Percentiles rank a stretch among this genome's conserved stretches.
Evolutionary conservation across 2,329 filamentous ascomycete genomes (phyloP).

Genomic region (Malbranchea zuffiana): DNA sequence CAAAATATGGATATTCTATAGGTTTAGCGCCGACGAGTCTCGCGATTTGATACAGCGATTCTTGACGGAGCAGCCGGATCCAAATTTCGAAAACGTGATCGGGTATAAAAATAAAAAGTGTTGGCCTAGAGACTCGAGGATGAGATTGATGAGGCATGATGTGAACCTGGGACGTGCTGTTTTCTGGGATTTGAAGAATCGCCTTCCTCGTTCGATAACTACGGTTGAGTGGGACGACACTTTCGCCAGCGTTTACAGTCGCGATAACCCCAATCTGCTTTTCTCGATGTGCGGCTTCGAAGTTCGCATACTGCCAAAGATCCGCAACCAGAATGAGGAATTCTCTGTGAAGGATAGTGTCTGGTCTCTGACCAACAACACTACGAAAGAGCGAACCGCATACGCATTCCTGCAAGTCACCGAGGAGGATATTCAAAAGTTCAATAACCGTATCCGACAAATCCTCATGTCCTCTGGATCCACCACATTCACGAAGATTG

Average conservation of each 20-base stretch:
- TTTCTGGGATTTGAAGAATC: conserved; percentile 98
- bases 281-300: conserved; percentile 99
- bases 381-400: conserved; percentile 90
- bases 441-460: conserved; percentile 97
- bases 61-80: conserved; percentile 93
- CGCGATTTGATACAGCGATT: conserved; percentile 94
- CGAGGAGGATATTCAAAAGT: conserved; percentile 95
- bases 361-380: conserved; percentile 94
- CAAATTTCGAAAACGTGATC: conserved; percentile 98
- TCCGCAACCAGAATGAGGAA: conserved; percentile 86
- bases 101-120: conserved; percentile 99
- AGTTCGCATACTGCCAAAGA: conserved; percentile 91
- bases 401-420: conserved; percentile 97
- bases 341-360: conserved; percentile 97
- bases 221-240: conserved; percentile 99
- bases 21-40: conserved; percentile 88
- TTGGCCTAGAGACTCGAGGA: conserved; percentile 93
- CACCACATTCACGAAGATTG: conserved; percentile 98
- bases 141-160: conserved; percentile 97
- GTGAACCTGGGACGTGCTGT: conserved; percentile 95
- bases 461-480: conserved; percentile 99
- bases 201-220: conserved; percentile 83
- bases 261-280: conserved; percentile 90
- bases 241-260: conserved; percentile 94
- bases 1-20: conserved; percentile 95